Evolutionary conservation across 805 yeast genomes (phyloP).

Genomic region (Hanseniaspora guilliermondii): DNA sequence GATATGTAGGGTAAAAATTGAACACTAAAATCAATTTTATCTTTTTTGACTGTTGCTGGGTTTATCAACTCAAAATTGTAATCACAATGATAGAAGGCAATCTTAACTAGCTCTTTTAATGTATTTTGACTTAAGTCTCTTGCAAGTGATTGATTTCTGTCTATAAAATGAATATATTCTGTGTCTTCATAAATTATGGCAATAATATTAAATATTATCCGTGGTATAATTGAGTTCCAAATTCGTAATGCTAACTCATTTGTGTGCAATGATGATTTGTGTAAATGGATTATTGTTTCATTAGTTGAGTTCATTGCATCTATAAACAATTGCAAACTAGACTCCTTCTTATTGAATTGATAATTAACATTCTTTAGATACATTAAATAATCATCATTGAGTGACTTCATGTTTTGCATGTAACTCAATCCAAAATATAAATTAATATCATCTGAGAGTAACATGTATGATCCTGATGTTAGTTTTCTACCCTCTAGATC

Average conservation of each 20-base stretch:
- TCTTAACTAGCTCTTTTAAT: slow-evolving; percentile 22
- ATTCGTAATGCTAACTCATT: slow-evolving; percentile 21
- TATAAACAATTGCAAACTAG: slow-evolving; percentile 12
- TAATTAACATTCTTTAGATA: slow-evolving; percentile 13
- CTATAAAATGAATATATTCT: slow-evolving; percentile 21
- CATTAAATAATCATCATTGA: slow-evolving; percentile 6
- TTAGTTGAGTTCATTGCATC: slow-evolving; percentile 14
- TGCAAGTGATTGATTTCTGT: slow-evolving; percentile 13
- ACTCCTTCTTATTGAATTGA: background rate
- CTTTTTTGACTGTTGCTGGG: background rate
- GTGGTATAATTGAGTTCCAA: slow-evolving; percentile 25
- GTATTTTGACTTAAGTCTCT: slow-evolving; percentile 22
- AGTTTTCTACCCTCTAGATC: slow-evolving; percentile 26
- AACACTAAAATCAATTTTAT: background rate
- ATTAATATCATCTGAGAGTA: slow-evolving; percentile 22
- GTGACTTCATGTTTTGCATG: slow-evolving; percentile 13
- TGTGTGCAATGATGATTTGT: background rate
- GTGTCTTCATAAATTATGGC: slow-evolving; percentile 26
- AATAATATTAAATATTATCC: slow-evolving; percentile 24
- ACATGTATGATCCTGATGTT: slow-evolving; percentile 25
- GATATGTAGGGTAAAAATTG: slow-evolving; percentile 1
- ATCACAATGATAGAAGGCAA: slow-evolving; percentile 22
- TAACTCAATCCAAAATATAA: slow-evolving; percentile 23
- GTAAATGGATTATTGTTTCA: background rate
- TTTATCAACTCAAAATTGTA: slow-evolving; percentile 15